Evolutionary conservation across 768 basidiomycete species (phyloP).

Genomic region (Hebeloma cylindrosporum): DNA sequence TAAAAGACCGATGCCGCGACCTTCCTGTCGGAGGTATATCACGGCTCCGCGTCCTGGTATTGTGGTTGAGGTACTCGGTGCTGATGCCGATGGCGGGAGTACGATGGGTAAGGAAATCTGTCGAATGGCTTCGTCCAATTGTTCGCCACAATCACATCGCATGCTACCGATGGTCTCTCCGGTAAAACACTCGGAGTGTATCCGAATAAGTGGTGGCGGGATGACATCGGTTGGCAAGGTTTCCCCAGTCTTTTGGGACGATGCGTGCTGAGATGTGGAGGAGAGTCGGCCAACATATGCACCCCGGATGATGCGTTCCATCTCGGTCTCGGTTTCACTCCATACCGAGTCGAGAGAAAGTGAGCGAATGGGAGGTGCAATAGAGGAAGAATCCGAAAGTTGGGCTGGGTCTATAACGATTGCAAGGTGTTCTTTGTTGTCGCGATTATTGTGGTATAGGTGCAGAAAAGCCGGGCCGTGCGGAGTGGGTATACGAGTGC

Average conservation of each 20-base stretch:
- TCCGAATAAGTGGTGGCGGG: conserved; percentile 83
- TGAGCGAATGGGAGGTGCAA: conserved; percentile 74
- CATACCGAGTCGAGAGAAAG: conserved; percentile 79
- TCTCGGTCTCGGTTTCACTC: conserved; percentile 83
- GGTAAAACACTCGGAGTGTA: conserved; percentile 98
- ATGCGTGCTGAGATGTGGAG: conserved; percentile 47
- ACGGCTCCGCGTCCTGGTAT: conserved; percentile 90
- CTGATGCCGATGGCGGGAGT: conserved; percentile 36
- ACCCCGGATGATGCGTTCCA: conserved; percentile 90
- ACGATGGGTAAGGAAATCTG: conserved; percentile 75
- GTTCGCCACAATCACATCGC: conserved; percentile 99
- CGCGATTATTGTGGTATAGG: conserved; percentile 90
- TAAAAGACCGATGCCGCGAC: conserved; percentile 92
- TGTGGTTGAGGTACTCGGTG: conserved; percentile 30
- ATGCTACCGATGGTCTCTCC: conserved; percentile 97
- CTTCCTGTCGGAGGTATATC: conserved; percentile 95
- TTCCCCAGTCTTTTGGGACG: conserved; percentile 38
- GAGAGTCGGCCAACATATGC: conserved; percentile 88
- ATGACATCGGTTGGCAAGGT: conserved; percentile 30
- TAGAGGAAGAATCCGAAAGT: conserved; percentile 44
- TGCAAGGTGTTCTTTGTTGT: conserved; percentile 94
- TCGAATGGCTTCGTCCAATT: conserved; percentile 95
- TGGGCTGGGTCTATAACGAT: conserved; percentile 93
- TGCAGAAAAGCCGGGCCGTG: conserved; percentile 93
- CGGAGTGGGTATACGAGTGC: conserved; percentile 95